Evolutionary conservation across 495 filamentous ascomycete genomes (phyloP), one percentile per base, ranked within the genome.

Genomic region (Aspergillus indologenus): DNA sequence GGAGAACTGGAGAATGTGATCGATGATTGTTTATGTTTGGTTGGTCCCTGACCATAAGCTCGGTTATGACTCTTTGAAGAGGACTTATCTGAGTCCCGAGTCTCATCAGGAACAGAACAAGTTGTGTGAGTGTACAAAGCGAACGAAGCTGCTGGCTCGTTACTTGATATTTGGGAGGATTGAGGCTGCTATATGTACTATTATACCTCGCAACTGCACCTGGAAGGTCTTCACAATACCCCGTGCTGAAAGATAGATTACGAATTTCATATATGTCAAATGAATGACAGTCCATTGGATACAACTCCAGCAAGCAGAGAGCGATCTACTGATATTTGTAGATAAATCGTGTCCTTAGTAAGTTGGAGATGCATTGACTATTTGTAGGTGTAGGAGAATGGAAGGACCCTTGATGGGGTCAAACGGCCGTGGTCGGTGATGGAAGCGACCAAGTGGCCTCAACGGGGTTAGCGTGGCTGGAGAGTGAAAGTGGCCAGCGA

Each of bases 21-120:
- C 14, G 88, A 91, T 56, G 86, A 86, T 43, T 89, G 86, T 24
- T 72, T 93, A 65, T 84, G 88, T 65, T 70, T 86, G 55, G 81
- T 90, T 63, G 75, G 72, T 0, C 75, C 75, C 53, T 76, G 63
- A 70, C 14, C 19, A 2, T 21, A 26, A 53, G 46, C 12, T 15
- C 12, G 5, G 2, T 40, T 11, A 14, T 15, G 34, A 14, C 12
- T 11, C 34, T 40, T 14, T 8, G 6, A 2, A 11, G 34, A 2
- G 34, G 12, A 40, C 34, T 40, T 40, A 2, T 14, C 7, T 15
- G 2, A 40, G 34, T 40, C 34, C 34, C 5, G 34, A 14, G 12
- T 15, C 5, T 40, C 2, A 2, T 40, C 12, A 9, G 6, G 34
- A 14, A 7, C 6, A 40, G 12, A 4, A 14, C 12, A 40, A 2